Conservation (phyloP, 371 early-diverging fungal species). For the Massospora cicadina region DNA sequence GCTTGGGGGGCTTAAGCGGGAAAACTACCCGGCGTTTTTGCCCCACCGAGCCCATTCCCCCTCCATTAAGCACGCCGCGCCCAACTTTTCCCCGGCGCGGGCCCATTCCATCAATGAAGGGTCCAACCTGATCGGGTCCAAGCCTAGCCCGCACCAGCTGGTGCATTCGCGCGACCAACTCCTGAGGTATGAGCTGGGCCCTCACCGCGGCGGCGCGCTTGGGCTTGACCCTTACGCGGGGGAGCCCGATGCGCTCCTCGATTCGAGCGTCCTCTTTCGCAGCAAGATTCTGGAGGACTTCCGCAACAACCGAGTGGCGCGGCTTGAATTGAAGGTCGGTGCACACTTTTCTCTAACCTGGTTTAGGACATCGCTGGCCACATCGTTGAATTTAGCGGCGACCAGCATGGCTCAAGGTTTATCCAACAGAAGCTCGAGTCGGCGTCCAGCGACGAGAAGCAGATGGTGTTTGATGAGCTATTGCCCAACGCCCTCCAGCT, state of each 20-base stretch:
- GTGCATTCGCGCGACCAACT: conserved; percentile 28
- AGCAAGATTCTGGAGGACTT: conserved; percentile 84
- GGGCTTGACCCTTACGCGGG: conserved; percentile 11
- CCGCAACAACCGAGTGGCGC: conserved; percentile 78
- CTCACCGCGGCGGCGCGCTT: conserved; percentile 8
- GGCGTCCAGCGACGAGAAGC: conserved; percentile 82
- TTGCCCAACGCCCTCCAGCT: conserved; percentile 80
- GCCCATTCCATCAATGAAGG: conserved; percentile 23
- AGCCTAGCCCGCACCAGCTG: conserved; percentile 23
- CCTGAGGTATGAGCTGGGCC: conserved; percentile 24
- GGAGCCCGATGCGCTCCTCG: conserved; percentile 15
- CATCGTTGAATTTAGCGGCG: conserved; percentile 94
- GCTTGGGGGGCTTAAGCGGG: conserved; percentile 1
- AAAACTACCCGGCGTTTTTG: conserved; percentile 9
- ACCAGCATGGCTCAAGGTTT: conserved; percentile 98
- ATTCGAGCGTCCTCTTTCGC: conserved; percentile 39
- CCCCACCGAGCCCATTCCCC: conserved; percentile 12
- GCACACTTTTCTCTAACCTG: conserved; percentile 3
- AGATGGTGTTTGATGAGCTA: conserved; percentile 93
- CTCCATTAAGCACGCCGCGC: conserved; percentile 8
- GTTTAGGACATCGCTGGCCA: conserved; percentile 72
- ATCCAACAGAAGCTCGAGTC: conserved; percentile 98
- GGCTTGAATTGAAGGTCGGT: conserved; percentile 66
- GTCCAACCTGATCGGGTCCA: conserved; percentile 28
- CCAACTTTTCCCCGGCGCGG: conserved; percentile 15